Base-by-base conservation (phyloP, 805 yeast genomes). In the Kluyveromyces dobzhanskii region DNA sequence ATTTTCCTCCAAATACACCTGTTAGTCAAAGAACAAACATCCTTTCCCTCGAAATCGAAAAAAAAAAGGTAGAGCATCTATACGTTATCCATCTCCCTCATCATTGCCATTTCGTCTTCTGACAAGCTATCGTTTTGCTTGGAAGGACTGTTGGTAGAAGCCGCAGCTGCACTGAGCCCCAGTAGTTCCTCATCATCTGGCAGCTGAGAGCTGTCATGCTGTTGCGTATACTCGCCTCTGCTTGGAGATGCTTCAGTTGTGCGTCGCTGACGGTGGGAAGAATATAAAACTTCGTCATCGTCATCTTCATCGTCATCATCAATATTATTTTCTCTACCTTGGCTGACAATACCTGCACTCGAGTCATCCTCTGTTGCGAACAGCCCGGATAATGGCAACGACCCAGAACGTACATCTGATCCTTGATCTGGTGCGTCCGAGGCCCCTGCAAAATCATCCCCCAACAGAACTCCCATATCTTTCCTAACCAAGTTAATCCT, bases 401-500 rank as follows among this genome's bases (percentile, higher is more conserved):
- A n/a, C 5, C 7, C 30, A 27, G 30, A 11, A 5, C 5, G 16
- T 27, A n/a, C 16, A n/a, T 11, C 16, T n/a, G 30, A 7, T 6
- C n/a, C 30, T 7, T 27, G 30, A 5, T 5, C n/a, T 21, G 6
- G 24, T 9, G 9, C 9, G 9, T 21, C 24, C 6, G 24, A 9
- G 6, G 9, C 24, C 8, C 9, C 9, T 6, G 24, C 8, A 21
- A 21, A 6, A 9, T 21, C 24, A 26, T 39, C 43, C 19, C 38
- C 48, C 9, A 31, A 39, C 4, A 34, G 26, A 17, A 42, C 34
- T 4, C 48, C 50, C 50, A 57, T 50, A 40, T 74, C 80, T 16
- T 61, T 60, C 19, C 61, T 54, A 11, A 70, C 56, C 41, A 59
- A 51, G 11, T 52, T 56, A 30, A 65, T 56, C 49, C 78, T 62